phyloP scores from a whole-genome alignment of 1,139 yeast species.

The Arxiozyma bovina region DNA sequence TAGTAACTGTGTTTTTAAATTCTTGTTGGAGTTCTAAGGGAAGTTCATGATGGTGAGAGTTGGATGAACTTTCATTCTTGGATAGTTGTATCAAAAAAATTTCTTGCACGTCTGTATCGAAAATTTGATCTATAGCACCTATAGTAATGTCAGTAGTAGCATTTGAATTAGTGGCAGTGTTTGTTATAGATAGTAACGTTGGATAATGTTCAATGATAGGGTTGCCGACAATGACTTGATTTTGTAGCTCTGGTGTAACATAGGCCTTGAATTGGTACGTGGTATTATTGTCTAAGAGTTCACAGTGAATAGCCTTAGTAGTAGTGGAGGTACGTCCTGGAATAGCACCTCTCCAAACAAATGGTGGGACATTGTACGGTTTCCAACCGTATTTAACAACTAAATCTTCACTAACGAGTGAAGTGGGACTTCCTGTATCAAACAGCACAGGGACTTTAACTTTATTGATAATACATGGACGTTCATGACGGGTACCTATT shows the following conservation, averaged over 20 bases:
- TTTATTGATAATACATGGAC: neutral
- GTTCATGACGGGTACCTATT: neutral
- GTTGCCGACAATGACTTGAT: neutral
- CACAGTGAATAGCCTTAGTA: neutral
- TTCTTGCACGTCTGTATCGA: no score
- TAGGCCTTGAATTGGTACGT: neutral
- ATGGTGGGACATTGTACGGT: neutral
- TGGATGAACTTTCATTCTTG: no score
- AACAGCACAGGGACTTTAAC: neutral
- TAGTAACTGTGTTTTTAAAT: no score
- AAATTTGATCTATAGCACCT: no score
- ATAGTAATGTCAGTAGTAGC: no score
- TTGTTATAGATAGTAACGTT: neutral
- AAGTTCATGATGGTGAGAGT: neutral
- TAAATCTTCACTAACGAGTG: neutral
- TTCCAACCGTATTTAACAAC: neutral
- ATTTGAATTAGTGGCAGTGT: no score
- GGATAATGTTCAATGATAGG: neutral
- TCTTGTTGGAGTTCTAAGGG: neutral
- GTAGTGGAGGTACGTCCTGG: neutral
- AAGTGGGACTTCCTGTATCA: conserved; percentile 4
- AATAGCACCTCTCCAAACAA: neutral
- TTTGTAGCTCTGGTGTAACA: neutral
- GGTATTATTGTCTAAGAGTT: neutral
- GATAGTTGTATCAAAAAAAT: no score